A percentile compares a stretch with the other conserved stretches of the same genome.
phyloP scores from a whole-genome alignment of 768 basidiomycete genomes.

The Cystofilobasidium ferigula region DNA sequence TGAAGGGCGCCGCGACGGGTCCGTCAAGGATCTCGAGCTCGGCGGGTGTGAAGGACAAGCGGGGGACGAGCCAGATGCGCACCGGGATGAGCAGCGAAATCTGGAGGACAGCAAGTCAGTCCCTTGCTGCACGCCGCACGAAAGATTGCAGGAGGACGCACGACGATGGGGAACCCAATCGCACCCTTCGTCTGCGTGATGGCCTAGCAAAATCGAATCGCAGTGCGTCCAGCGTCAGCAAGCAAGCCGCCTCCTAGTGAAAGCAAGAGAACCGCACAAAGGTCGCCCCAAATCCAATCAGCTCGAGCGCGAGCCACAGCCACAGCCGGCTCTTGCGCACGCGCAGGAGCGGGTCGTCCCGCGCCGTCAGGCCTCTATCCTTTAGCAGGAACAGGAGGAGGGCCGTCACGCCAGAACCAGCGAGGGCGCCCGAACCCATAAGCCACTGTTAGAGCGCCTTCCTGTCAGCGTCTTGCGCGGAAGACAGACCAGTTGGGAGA shows the following conservation, averaged over 20 bases:
- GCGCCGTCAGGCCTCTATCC: constrained; percentile 54
- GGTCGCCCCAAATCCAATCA: constrained; percentile 72
- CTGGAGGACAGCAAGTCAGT: neutral
- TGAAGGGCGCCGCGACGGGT: constrained; percentile 50
- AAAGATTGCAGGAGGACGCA: neutral
- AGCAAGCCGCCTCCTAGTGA: neutral
- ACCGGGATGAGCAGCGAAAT: constrained; percentile 73
- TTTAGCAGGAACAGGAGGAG: constrained; percentile 69
- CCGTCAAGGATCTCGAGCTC: constrained; percentile 80
- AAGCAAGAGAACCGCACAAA: constrained; percentile 41
- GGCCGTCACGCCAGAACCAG: constrained; percentile 67
- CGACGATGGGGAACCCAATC: constrained; percentile 77
- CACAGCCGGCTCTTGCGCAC: constrained; percentile 65
- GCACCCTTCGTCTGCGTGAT: constrained; percentile 85
- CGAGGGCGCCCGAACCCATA: constrained; percentile 77
- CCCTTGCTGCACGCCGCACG: neutral
- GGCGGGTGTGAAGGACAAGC: constrained; percentile 57
- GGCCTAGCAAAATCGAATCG: constrained; percentile 38
- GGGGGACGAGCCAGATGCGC: constrained; percentile 59
- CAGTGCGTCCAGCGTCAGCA: neutral
- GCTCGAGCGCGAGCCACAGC: constrained; percentile 61
- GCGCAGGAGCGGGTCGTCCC: constrained; percentile 55
- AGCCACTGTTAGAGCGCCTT: constrained; percentile 50
- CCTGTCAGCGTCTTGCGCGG: neutral
- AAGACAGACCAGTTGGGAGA: neutral